Conservation (phyloP, 169 alveolate genomes). For the Plasmodium vivax region DNA sequence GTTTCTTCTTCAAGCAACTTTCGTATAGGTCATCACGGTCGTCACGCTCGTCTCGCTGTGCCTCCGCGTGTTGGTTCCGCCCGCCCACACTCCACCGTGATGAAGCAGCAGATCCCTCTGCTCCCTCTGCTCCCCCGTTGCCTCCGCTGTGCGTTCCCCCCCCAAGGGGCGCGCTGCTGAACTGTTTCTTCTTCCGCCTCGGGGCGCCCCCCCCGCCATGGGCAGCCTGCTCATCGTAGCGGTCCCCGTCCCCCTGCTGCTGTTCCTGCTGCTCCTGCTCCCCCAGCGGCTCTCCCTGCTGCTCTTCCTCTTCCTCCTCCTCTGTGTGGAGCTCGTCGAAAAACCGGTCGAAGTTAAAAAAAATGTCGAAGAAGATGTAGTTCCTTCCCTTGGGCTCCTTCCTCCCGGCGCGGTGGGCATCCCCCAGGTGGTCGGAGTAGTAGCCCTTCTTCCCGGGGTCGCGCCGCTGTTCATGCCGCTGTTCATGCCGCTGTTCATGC, state of each 20-base stretch:
- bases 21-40: slow-evolving; percentile 23
- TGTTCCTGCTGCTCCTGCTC: neutral
- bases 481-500: neutral
- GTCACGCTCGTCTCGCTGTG: neutral
- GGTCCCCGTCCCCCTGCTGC: neutral
- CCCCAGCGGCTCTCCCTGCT: neutral
- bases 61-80: neutral
- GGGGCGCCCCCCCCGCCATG: neutral
- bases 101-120: neutral
- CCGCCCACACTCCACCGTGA: neutral
- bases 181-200: neutral
- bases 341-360: slow-evolving; percentile 49
- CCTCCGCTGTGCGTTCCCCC: neutral
- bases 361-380: slow-evolving; percentile 47
- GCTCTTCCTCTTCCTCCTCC: slow-evolving; percentile 9
- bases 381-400: neutral
- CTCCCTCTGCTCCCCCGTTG: neutral
- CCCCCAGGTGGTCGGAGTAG: neutral
- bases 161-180: neutral
- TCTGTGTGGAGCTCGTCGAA: slow-evolving; percentile 29
- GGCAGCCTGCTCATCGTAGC: neutral
- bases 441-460: neutral
- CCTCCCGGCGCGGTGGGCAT: neutral
- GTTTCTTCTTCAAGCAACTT: slow-evolving; percentile 52
- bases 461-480: neutral